phyloP scores from a whole-genome alignment of 2,329 filamentous ascomycete genomes.

The Diaporthe helianthi region DNA sequence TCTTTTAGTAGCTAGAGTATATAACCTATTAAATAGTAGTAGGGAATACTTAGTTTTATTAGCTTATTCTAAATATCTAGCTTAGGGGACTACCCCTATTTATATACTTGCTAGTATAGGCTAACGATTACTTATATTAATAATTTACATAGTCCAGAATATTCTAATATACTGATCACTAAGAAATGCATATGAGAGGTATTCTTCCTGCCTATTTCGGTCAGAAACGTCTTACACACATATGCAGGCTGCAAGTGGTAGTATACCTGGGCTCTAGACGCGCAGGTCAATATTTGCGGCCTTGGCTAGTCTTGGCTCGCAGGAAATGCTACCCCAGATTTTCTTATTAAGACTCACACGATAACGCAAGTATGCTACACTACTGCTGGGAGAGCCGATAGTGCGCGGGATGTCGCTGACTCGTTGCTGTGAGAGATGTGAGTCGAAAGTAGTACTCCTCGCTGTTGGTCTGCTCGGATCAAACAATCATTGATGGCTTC shows the following conservation, averaged over 20 bases:
- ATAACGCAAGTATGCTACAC: background rate
- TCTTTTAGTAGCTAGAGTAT: too few relatives aligned
- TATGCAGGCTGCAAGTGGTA: conserved; percentile 14
- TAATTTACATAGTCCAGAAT: too few relatives aligned
- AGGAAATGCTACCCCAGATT: conserved; percentile 18
- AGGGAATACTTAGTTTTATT: too few relatives aligned
- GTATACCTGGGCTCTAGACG: background rate
- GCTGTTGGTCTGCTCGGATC: background rate
- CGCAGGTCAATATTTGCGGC: background rate
- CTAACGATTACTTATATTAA: too few relatives aligned
- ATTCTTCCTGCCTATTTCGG: conserved; percentile 15
- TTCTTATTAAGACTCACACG: conserved; percentile 21
- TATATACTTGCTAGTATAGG: too few relatives aligned
- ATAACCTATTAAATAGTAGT: too few relatives aligned
- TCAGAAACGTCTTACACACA: background rate
- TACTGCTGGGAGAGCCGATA: background rate
- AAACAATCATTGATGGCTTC: background rate
- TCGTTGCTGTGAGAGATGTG: background rate
- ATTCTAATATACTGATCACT: background rate
- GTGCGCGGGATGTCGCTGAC: background rate
- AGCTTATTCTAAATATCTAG: too few relatives aligned
- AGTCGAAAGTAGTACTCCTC: background rate
- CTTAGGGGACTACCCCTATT: too few relatives aligned
- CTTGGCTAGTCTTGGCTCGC: conserved; percentile 20
- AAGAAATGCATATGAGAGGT: background rate